phyloP scores from a whole-genome alignment of 2,329 filamentous ascomycete genomes.

The Penicillium sp. region DNA sequence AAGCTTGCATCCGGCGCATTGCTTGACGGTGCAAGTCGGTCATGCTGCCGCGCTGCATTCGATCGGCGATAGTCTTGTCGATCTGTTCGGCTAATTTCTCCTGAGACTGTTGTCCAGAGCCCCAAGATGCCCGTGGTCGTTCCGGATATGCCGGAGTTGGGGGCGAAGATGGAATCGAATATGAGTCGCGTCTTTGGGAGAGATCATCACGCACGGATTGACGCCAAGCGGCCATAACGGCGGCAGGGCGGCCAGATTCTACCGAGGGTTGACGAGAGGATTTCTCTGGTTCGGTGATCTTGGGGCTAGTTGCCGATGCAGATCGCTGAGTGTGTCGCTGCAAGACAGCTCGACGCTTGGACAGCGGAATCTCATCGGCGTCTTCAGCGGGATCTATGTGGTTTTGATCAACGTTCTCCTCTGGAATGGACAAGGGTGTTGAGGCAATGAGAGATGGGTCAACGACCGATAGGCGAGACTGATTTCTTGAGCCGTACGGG shows the following conservation, averaged over 20 bases:
- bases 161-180: constrained; percentile 24
- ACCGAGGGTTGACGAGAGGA: constrained; percentile 8
- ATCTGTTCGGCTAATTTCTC: constrained; percentile 52
- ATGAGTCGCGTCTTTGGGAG: constrained; percentile 30
- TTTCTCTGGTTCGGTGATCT: constrained; percentile 8
- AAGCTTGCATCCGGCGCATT: constrained; percentile 70
- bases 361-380: constrained; percentile 65
- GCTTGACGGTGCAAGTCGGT: constrained; percentile 71
- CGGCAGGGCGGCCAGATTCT: constrained; percentile 35
- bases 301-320: constrained; percentile 49
- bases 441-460: constrained; percentile 13
- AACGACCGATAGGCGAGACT: constrained; percentile 23
- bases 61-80: constrained; percentile 62
- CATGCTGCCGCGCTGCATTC: constrained; percentile 70
- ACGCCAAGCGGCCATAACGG: constrained; percentile 61
- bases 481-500: constrained; percentile 24
- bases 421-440: constrained; percentile 19
- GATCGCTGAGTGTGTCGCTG: constrained; percentile 45
- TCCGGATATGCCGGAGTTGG: constrained; percentile 41
- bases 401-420: constrained; percentile 17
- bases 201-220: constrained; percentile 60
- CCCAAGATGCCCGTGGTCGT: constrained; percentile 58
- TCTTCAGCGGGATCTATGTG: constrained; percentile 25
- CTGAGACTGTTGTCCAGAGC: constrained; percentile 54
- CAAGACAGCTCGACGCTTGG: constrained; percentile 59